These are phyloP conservation scores for Amanita subjunquillea DNA, from an alignment of 768 basidiomycete genomes.

Conservation along the genomic window DNA sequence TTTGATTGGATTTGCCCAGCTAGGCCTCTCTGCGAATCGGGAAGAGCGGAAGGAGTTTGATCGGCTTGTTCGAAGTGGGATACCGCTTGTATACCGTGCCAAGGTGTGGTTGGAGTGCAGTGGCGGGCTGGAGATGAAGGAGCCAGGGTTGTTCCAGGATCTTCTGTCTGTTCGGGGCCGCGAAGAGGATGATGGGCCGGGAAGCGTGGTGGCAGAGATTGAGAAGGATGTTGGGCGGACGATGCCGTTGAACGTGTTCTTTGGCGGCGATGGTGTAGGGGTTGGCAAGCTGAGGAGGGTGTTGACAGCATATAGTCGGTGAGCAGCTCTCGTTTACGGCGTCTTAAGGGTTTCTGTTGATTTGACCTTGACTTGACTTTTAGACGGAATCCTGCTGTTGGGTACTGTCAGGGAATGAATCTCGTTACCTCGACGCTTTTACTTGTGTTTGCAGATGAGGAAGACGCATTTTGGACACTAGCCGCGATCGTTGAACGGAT, in stretches of 20 bases:
- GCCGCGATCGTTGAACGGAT: slow-evolving; percentile 81
- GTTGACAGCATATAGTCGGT: slow-evolving; percentile 88
- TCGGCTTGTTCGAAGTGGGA: slow-evolving; percentile 70
- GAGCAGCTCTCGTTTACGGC: slow-evolving; percentile 24
- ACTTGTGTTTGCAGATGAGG: slow-evolving; percentile 88
- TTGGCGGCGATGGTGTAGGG: slow-evolving; percentile 93
- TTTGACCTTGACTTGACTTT: slow-evolving; percentile 3
- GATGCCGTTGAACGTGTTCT: slow-evolving; percentile 93
- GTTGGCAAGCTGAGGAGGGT: slow-evolving; percentile 88
- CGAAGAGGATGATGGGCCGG: slow-evolving; percentile 29
- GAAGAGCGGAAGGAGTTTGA: slow-evolving; percentile 77
- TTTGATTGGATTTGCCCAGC: slow-evolving; percentile 83
- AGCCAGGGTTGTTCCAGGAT: slow-evolving; percentile 86
- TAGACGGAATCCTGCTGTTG: slow-evolving; percentile 86
- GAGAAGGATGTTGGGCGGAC: slow-evolving; percentile 93
- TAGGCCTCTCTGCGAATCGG: slow-evolving; percentile 67
- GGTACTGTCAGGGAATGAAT: slow-evolving; percentile 95
- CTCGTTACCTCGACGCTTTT: slow-evolving; percentile 91
- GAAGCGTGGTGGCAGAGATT: slow-evolving; percentile 63
- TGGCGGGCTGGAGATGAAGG: slow-evolving; percentile 83
- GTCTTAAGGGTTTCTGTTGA: not conserved
- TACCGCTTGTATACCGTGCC: slow-evolving; percentile 79
- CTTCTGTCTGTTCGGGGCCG: slow-evolving; percentile 35
- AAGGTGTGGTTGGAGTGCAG: slow-evolving; percentile 93
- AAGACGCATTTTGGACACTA: slow-evolving; percentile 96